Percentiles rank a stretch among this genome's conserved stretches.
phyloP scores from a whole-genome alignment of 345 rosid species.

The Odontarrhena argentea region DNA sequence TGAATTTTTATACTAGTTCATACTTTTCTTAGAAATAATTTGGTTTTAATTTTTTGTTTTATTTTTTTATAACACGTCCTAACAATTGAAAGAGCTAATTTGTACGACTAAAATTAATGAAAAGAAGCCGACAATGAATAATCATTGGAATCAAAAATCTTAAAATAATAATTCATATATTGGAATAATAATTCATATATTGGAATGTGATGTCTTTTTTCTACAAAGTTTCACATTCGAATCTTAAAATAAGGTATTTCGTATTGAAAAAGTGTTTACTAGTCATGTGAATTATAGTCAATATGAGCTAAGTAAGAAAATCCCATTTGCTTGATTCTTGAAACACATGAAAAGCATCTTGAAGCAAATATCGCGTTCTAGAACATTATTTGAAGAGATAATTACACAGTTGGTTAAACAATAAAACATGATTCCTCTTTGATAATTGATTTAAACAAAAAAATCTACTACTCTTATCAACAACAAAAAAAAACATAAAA shows the following conservation, averaged over 20 bases:
- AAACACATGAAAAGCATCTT: no score
- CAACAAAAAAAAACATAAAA: no score
- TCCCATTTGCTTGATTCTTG: not conserved
- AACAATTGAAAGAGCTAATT: not conserved
- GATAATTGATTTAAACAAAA: no score
- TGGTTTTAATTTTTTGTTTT: no score
- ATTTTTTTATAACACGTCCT: no score
- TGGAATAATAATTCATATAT: not conserved
- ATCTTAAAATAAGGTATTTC: not conserved
- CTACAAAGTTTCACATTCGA: not conserved
- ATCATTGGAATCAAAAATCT: no score
- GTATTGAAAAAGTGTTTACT: no score
- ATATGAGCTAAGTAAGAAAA: no score
- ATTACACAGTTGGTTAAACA: not conserved
- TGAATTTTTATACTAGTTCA: not conserved
- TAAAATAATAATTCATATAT: no score
- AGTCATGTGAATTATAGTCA: not conserved
- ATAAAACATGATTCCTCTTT: no score
- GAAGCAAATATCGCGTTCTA: not conserved
- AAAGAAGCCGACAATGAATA: not conserved
- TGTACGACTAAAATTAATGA: no score
- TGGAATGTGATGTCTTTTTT: not conserved
- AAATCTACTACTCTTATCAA: no score
- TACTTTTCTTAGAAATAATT: not conserved
- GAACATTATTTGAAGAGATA: not conserved